phyloP scores from a whole-genome alignment of 2,329 filamentous ascomycete species.

The Aspergillus hiratsukae region DNA sequence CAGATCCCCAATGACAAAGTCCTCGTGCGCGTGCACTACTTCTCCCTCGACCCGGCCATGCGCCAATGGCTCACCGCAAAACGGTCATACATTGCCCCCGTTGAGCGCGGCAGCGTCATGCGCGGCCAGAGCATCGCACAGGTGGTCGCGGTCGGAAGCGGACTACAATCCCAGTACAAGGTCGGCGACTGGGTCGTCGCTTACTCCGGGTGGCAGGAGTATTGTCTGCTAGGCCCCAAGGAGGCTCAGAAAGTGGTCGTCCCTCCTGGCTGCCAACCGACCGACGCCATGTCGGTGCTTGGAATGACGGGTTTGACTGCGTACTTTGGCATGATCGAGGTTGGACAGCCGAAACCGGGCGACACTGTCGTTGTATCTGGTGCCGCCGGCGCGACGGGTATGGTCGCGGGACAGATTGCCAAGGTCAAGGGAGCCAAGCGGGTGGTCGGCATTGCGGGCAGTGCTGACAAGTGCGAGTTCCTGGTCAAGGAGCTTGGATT shows the following conservation, averaged over 20 bases:
- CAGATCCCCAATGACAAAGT: constrained; percentile 52
- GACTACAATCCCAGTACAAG: constrained; percentile 23
- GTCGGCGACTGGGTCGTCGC: constrained; percentile 49
- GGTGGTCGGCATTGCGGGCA: constrained; percentile 63
- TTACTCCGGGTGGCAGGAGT: constrained; percentile 61
- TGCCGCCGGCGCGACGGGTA: constrained; percentile 73
- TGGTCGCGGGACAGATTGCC: constrained; percentile 71
- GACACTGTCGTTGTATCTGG: constrained; percentile 75
- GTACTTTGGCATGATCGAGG: constrained; percentile 67
- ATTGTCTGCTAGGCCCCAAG: constrained; percentile 55
- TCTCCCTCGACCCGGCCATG: constrained; percentile 73
- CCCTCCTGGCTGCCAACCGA: constrained; percentile 45
- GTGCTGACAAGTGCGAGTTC: constrained; percentile 64
- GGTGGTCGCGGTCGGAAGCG: constrained; percentile 54
- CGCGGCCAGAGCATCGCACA: constrained; percentile 58
- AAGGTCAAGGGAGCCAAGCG: constrained; percentile 63
- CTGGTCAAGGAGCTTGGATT: constrained; percentile 62
- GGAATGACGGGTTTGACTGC: constrained; percentile 70
- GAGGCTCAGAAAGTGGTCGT: constrained; percentile 43
- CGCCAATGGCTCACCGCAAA: constrained; percentile 62
- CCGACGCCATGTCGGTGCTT: constrained; percentile 58
- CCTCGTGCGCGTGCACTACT: constrained; percentile 56
- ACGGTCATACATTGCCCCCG: constrained; percentile 63
- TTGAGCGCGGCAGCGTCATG: constrained; percentile 65
- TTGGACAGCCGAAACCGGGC: constrained; percentile 63